Conservation (phyloP, 345 rosid species). For the Hypericum androsaemum region DNA sequence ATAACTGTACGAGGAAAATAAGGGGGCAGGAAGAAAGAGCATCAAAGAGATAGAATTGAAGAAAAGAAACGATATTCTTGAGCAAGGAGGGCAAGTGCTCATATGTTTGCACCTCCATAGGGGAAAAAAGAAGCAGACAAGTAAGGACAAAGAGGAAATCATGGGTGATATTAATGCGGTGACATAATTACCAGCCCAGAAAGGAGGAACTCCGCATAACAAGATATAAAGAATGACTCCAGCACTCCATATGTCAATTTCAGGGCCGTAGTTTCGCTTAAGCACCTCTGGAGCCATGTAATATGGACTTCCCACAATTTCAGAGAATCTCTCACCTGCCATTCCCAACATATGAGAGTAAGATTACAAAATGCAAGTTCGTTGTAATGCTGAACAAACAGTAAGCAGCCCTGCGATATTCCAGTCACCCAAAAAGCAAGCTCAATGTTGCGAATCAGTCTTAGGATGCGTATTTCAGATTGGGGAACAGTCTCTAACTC, state of each 20-base stretch:
- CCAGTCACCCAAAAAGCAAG: no score
- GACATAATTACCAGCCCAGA: conserved; percentile 82
- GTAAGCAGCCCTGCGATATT: no score
- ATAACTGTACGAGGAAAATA: conserved; percentile 1
- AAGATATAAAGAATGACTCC: conserved; percentile 96
- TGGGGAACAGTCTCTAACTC: no score
- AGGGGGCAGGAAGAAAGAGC: background rate
- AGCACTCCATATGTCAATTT: conserved; percentile 99
- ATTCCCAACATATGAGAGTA: conserved; percentile 12
- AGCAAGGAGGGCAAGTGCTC: no score
- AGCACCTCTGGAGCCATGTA: conserved; percentile 99
- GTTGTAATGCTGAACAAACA: no score
- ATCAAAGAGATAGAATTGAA: background rate
- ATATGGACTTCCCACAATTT: conserved; percentile 98
- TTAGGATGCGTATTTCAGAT: no score
- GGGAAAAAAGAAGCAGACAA: background rate
- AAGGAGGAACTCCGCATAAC: conserved; percentile 96
- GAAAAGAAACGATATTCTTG: background rate
- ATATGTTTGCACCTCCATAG: conserved; percentile 1
- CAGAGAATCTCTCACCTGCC: conserved; percentile 87
- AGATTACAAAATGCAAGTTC: no score
- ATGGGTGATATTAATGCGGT: background rate
- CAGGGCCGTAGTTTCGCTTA: conserved; percentile 93
- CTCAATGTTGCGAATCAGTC: no score
- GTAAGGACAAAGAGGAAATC: conserved; percentile 1